These are phyloP conservation scores for Calendula officinalis DNA, from an alignment of 129 eudicot species.

Conservation along the genomic window DNA sequence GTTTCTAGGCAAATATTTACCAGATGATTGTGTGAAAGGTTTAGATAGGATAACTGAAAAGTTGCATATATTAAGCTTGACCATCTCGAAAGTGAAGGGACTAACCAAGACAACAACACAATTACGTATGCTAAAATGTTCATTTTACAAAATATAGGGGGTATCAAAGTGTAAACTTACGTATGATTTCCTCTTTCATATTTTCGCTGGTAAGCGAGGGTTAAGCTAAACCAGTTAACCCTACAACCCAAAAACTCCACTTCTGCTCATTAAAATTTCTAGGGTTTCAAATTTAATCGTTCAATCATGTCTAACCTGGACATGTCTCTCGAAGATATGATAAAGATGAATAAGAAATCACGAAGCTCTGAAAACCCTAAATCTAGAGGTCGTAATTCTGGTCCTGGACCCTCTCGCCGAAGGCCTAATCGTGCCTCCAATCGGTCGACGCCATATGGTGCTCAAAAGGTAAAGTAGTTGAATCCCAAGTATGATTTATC, in stretches of 20 bases:
- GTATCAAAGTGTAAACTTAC: too few species aligned
- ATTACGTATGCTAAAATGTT: too few species aligned
- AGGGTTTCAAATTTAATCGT: slow-evolving; percentile 21
- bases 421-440: slow-evolving; percentile 36
- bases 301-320: slow-evolving; percentile 46
- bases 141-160: too few species aligned
- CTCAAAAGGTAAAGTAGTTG: slow-evolving; percentile 23
- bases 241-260: slow-evolving; percentile 12
- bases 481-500: neutral
- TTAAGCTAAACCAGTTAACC: too few species aligned
- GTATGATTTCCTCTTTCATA: neutral
- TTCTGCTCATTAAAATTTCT: slow-evolving; percentile 9
- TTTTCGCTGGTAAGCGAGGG: neutral
- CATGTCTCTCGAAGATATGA: slow-evolving; percentile 53
- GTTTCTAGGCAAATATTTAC: too few species aligned
- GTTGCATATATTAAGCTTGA: too few species aligned
- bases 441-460: slow-evolving; percentile 39
- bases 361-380: slow-evolving; percentile 32
- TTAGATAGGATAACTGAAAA: too few species aligned
- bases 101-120: too few species aligned
- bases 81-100: too few species aligned
- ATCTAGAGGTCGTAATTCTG: slow-evolving; percentile 40
- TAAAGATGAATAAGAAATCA: slow-evolving; percentile 46
- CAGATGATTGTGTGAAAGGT: too few species aligned
- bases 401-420: slow-evolving; percentile 51